These are phyloP conservation scores for Platanthera guangdongensis DNA, from an alignment of 106 monocot species.

Conservation along the genomic window DNA sequence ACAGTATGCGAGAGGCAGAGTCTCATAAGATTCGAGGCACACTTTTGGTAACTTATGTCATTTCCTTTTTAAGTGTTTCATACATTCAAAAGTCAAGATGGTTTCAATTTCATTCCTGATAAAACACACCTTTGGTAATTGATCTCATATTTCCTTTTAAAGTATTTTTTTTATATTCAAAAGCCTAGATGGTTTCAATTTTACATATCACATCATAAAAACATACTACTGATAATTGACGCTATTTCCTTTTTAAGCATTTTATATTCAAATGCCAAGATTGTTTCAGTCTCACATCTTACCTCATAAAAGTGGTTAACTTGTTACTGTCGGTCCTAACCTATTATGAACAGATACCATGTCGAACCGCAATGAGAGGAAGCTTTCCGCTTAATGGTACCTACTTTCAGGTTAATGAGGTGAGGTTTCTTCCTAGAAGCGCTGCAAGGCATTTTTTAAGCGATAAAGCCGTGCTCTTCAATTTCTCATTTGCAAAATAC, in stretches of 20 bases:
- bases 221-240: constrained; percentile 36
- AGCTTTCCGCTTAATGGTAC: constrained; percentile 31
- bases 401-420: constrained; percentile 32
- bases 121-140: neutral
- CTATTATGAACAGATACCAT: constrained; percentile 18
- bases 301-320: neutral
- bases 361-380: constrained; percentile 23
- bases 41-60: constrained; percentile 28
- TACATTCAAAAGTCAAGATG: too few species aligned
- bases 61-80: too few species aligned
- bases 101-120: neutral
- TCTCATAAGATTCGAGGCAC: constrained; percentile 48
- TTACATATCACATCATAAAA: neutral
- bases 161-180: neutral
- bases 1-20: constrained; percentile 35
- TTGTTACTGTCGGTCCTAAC: neutral
- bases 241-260: neutral
- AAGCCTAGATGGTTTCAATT: neutral
- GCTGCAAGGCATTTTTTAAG: neutral
- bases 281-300: neutral
- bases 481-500: neutral
- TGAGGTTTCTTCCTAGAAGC: neutral
- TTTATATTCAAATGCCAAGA: neutral
- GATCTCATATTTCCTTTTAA: neutral
- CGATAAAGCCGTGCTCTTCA: neutral